A percentile compares a stretch with the other conserved stretches of the same genome.
Conservation (phyloP, 805 yeast species). For the Kluyveromyces lactis region DNA sequence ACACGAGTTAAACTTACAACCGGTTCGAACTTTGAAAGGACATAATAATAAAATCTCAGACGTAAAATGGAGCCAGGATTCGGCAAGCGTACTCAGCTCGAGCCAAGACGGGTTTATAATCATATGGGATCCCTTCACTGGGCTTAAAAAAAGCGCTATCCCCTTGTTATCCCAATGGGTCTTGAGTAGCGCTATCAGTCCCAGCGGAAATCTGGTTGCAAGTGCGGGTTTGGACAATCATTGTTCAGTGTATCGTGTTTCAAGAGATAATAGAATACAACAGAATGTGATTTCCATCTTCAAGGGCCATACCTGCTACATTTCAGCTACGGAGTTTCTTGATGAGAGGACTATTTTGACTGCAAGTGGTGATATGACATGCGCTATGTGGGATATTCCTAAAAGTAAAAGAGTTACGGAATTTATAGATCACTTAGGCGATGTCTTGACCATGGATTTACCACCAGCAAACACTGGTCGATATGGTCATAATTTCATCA, state of each 20-base stretch:
- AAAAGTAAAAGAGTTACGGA: conserved; percentile 46
- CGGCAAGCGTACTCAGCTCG: conserved; percentile 55
- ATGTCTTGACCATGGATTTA: conserved; percentile 46
- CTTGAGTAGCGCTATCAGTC: conserved; percentile 63
- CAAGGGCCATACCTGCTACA: conserved; percentile 78
- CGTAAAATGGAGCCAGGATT: conserved; percentile 59
- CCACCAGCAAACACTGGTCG: conserved; percentile 20
- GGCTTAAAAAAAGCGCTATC: conserved; percentile 62
- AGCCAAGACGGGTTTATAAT: conserved; percentile 84
- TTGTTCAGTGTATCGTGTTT: conserved; percentile 57
- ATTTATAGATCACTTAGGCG: conserved; percentile 63
- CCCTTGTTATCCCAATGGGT: conserved; percentile 75
- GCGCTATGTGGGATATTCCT: conserved; percentile 70
- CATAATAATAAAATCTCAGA: conserved; percentile 70
- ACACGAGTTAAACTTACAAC: conserved; percentile 26
- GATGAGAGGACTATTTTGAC: conserved; percentile 51
- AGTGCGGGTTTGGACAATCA: conserved; percentile 78
- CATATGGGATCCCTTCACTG: conserved; percentile 73
- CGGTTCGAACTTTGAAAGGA: conserved; percentile 33
- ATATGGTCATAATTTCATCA: conserved; percentile 35
- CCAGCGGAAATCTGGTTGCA: conserved; percentile 58
- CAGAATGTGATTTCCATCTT: conserved; percentile 44
- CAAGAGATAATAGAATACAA: conserved; percentile 28
- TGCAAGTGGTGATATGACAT: conserved; percentile 75
- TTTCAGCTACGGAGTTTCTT: conserved; percentile 67